Conservation (phyloP, 176 grass and related monocot species). For the Oryza meyeriana region DNA sequence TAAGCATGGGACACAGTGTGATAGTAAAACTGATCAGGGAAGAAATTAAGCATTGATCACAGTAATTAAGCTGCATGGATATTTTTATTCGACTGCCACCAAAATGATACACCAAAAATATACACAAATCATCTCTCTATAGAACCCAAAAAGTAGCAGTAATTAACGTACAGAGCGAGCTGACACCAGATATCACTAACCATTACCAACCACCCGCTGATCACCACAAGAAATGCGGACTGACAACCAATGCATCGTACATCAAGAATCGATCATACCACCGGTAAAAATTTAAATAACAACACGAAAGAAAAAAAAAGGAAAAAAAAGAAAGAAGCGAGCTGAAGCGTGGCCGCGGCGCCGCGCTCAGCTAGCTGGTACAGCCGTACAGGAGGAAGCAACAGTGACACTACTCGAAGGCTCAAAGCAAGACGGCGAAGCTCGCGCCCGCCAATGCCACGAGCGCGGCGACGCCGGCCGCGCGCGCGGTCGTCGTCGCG, state of each 20-base stretch:
- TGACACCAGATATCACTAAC: conserved; percentile 22
- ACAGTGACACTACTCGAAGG: conserved; percentile 3
- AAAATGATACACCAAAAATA: conserved; percentile 37
- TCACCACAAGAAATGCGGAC: conserved; percentile 25
- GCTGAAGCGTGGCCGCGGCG: neutral
- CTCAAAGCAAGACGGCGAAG: conserved; percentile 41
- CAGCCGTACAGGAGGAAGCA: neutral
- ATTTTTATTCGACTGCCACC: conserved; percentile 21
- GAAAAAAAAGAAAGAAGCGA: neutral
- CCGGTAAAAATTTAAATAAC: conserved; percentile 53
- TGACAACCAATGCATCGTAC: conserved; percentile 40
- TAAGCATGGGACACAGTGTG: neutral
- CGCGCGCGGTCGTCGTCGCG: neutral
- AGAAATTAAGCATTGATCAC: neutral
- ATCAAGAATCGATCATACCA: conserved; percentile 40
- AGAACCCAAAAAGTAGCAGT: conserved; percentile 44
- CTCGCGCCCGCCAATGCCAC: conserved; percentile 42
- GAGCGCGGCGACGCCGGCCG: conserved; percentile 23
- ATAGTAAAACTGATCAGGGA: neutral
- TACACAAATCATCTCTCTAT: conserved; percentile 59
- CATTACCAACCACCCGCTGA: conserved; percentile 33
- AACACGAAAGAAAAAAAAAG: conserved; percentile 15
- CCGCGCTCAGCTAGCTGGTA: neutral
- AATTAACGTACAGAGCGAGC: conserved; percentile 30
- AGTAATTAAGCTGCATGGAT: neutral